A percentile compares a stretch with the other conserved stretches of the same genome.
Evolutionary conservation across 2,329 filamentous ascomycete genomes (phyloP).

Genomic region (Microsporum ferrugineum): DNA sequence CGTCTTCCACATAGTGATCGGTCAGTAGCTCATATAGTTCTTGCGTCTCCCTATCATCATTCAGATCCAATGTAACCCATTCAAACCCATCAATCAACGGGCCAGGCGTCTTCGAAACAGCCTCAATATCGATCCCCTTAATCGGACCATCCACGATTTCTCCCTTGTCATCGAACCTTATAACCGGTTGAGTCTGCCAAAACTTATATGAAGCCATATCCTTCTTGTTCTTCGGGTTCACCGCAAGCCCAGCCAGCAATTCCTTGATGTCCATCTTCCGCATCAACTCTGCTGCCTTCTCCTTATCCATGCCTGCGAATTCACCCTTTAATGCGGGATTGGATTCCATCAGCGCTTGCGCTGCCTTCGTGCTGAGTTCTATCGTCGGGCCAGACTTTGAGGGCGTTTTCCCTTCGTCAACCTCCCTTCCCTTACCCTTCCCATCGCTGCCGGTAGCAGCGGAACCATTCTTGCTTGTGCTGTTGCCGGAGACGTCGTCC

Average conservation of each 20-base stretch:
- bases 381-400: slow-evolving; percentile 18
- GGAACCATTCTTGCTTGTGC: not conserved
- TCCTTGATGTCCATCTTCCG: slow-evolving; percentile 39
- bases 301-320: slow-evolving; percentile 59
- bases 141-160: slow-evolving; percentile 68
- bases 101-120: slow-evolving; percentile 66
- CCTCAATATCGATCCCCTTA: slow-evolving; percentile 63
- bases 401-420: slow-evolving; percentile 17
- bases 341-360: slow-evolving; percentile 33
- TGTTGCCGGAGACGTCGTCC: slow-evolving; percentile 1
- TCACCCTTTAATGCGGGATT: slow-evolving; percentile 57
- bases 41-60: slow-evolving; percentile 62
- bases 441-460: slow-evolving; percentile 4
- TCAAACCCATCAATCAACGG: slow-evolving; percentile 74
- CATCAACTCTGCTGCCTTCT: slow-evolving; percentile 43
- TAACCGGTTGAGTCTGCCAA: slow-evolving; percentile 95
- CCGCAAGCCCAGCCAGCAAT: slow-evolving; percentile 45
- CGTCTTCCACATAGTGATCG: slow-evolving; percentile 94
- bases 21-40: slow-evolving; percentile 88
- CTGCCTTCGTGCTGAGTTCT: slow-evolving; percentile 29
- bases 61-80: slow-evolving; percentile 85
- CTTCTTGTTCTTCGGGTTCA: slow-evolving; percentile 78
- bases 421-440: slow-evolving; percentile 16
- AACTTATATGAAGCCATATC: slow-evolving; percentile 98
- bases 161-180: slow-evolving; percentile 57